Evolutionary conservation across 2,329 filamentous ascomycete species (phyloP).

Genomic region (Aspergillus fumigatiaffinis): DNA sequence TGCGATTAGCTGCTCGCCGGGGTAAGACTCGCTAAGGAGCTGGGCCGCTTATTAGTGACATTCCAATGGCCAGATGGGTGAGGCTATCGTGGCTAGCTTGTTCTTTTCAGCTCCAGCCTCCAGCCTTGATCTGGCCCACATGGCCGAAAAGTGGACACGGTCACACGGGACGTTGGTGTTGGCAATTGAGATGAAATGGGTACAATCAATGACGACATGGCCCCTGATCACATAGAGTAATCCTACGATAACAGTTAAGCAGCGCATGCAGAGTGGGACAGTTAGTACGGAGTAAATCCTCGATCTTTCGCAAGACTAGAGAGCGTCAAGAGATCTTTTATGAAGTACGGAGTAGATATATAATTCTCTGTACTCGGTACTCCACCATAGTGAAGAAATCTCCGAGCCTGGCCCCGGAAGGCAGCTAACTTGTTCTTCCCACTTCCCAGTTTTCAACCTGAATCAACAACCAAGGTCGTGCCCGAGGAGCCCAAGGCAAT

Average conservation of each 20-base stretch:
- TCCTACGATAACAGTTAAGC: background rate
- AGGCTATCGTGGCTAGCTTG: background rate
- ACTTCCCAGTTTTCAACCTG: background rate
- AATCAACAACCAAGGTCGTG: background rate
- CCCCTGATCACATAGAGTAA: background rate
- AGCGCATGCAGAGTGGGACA: background rate
- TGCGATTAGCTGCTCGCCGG: background rate
- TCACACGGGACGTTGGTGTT: background rate
- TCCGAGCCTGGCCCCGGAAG: background rate
- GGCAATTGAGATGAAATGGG: background rate
- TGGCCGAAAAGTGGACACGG: background rate
- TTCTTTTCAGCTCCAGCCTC: conserved; percentile 15
- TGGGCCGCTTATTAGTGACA: background rate
- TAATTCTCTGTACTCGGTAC: background rate
- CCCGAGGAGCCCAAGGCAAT: background rate
- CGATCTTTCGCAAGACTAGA: background rate
- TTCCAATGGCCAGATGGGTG: background rate
- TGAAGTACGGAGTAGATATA: too few species aligned
- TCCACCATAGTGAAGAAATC: background rate
- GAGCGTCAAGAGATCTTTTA: too few species aligned
- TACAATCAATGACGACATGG: background rate
- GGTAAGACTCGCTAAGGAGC: background rate
- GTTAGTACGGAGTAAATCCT: background rate
- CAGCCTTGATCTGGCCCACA: conserved; percentile 7
- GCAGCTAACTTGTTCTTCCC: background rate